Evolutionary conservation across 2,329 filamentous ascomycete species (phyloP).

Genomic region (Epichloe aotearoae): DNA sequence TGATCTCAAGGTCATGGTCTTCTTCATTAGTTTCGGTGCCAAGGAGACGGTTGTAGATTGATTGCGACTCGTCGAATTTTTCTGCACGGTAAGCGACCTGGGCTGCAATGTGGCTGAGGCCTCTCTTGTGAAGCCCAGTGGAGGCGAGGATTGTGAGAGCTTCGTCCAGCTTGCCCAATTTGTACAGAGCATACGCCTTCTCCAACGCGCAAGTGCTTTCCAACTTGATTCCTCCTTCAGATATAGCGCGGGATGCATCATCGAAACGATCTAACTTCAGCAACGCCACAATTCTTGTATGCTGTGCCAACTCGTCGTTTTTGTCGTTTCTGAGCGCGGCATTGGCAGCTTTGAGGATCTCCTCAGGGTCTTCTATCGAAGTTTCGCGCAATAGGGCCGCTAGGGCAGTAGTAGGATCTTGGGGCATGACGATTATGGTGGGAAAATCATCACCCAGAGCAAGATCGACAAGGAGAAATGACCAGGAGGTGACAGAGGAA

Average conservation of each 20-base stretch:
- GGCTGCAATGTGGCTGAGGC: slow-evolving; percentile 42
- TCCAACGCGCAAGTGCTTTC: slow-evolving; percentile 51
- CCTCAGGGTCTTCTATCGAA: slow-evolving; percentile 57
- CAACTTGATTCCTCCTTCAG: slow-evolving; percentile 47
- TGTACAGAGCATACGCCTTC: slow-evolving; percentile 74
- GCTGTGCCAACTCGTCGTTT: slow-evolving; percentile 44
- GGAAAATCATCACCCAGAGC: neutral
- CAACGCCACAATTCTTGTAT: slow-evolving; percentile 60
- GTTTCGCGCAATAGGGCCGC: slow-evolving; percentile 40
- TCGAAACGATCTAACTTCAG: slow-evolving; percentile 73
- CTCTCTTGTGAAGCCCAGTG: slow-evolving; percentile 17
- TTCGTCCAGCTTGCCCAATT: slow-evolving; percentile 54
- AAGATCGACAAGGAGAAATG: neutral
- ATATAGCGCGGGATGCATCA: slow-evolving; percentile 58
- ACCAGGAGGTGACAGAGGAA: neutral
- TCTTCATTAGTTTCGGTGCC: slow-evolving; percentile 39
- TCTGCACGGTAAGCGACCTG: slow-evolving; percentile 63
- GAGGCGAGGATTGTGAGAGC: slow-evolving; percentile 37
- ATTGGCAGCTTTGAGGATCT: slow-evolving; percentile 53
- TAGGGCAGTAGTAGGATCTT: slow-evolving; percentile 36
- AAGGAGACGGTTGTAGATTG: slow-evolving; percentile 48
- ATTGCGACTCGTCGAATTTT: slow-evolving; percentile 52
- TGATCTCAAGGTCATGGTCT: slow-evolving; percentile 64
- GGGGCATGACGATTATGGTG: slow-evolving; percentile 19
- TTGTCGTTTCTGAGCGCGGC: slow-evolving; percentile 50